Conservation (phyloP, 257 asterid species). For the Solanum ahanhuiri region DNA sequence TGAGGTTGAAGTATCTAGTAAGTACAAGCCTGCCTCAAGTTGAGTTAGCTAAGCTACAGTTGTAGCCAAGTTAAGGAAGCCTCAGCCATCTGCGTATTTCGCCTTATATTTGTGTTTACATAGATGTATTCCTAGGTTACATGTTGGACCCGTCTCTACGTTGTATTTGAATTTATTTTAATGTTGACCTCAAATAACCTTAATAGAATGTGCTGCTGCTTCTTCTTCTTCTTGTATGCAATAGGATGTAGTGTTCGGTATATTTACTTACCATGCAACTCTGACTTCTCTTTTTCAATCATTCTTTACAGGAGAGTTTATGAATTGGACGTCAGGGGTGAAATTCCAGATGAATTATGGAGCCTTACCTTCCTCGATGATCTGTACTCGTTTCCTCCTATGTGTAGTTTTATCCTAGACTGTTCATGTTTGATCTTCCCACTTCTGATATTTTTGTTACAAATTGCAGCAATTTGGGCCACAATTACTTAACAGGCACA, state of each 20-base stretch:
- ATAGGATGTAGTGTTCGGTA: not conserved
- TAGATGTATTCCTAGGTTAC: no score
- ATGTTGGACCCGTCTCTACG: no score
- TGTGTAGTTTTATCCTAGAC: not conserved
- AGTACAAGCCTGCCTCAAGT: no score
- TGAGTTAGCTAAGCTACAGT: no score
- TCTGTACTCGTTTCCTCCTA: slow-evolving; percentile 15
- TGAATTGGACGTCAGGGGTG: slow-evolving; percentile 28
- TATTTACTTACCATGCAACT: not conserved
- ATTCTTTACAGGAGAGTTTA: slow-evolving; percentile 35
- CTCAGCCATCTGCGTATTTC: no score
- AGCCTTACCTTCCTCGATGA: slow-evolving; percentile 31
- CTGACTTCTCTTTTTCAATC: not conserved
- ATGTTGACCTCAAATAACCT: not conserved
- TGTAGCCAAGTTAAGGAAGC: no score
- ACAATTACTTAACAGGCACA: slow-evolving; percentile 56
- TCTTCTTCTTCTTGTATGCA: not conserved
- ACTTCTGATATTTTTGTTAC: not conserved
- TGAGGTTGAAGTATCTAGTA: no score
- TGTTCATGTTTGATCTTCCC: not conserved
- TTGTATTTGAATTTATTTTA: not conserved
- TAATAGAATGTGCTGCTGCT: no score
- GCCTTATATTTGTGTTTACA: no score
- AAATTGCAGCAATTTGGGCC: slow-evolving; percentile 37
- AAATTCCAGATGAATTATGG: slow-evolving; percentile 53